Evolutionary conservation across 495 filamentous ascomycete species (phyloP).

Genomic region (Aspergillus biplanus): DNA sequence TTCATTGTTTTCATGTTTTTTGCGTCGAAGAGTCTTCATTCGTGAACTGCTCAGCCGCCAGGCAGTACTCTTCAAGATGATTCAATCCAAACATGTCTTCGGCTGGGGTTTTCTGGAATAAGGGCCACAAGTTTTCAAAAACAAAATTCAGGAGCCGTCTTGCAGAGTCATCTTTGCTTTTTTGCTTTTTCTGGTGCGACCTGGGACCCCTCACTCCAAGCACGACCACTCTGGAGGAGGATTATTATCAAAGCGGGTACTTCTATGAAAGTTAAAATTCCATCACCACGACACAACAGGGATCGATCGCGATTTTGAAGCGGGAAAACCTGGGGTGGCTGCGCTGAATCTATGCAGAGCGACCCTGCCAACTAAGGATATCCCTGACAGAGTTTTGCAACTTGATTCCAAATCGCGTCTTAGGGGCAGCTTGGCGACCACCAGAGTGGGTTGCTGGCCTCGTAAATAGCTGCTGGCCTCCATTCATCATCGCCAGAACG

Average conservation of each 20-base stretch:
- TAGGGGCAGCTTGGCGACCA: background rate
- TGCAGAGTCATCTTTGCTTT: no score
- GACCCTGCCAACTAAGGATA: background rate
- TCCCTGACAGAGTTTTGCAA: background rate
- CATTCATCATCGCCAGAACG: conserved; percentile 14
- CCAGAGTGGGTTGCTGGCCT: background rate
- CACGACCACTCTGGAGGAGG: background rate
- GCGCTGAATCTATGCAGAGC: background rate
- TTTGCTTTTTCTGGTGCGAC: background rate
- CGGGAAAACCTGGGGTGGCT: background rate
- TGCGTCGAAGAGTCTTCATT: no score
- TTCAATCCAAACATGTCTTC: no score
- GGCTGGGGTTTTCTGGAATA: no score
- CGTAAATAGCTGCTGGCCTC: conserved; percentile 1
- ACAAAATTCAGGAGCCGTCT: no score
- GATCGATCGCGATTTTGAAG: background rate
- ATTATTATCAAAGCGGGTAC: background rate
- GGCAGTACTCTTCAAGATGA: no score
- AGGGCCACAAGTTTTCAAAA: no score
- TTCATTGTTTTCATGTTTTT: no score
- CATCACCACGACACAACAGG: background rate
- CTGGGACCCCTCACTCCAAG: background rate
- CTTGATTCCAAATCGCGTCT: background rate
- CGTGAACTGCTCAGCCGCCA: no score
- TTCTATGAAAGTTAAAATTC: background rate